Evolutionary conservation across 495 filamentous ascomycete genomes (phyloP).

Genomic region (Antarctomyces pellizariae): DNA sequence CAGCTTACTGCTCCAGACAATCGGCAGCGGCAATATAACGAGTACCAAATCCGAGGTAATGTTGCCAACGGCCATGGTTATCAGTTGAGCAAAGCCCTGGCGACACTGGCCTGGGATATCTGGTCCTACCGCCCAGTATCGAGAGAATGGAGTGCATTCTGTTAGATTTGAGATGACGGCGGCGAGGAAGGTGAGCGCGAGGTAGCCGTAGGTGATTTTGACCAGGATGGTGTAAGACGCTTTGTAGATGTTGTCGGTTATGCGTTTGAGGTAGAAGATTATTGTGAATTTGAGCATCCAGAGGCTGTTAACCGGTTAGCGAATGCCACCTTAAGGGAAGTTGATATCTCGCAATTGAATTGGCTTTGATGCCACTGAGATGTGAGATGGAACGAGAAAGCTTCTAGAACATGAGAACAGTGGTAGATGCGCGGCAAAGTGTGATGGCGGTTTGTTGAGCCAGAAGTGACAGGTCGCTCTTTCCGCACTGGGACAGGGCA

Average conservation of each 20-base stretch:
- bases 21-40: conserved; percentile 67
- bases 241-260: conserved; percentile 28
- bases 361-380: no score
- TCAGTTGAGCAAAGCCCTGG: conserved; percentile 58
- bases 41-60: conserved; percentile 74
- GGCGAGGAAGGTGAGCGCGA: conserved; percentile 51
- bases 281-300: conserved; percentile 85
- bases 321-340: no score
- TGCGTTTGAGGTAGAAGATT: conserved; percentile 69
- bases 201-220: conserved; percentile 44
- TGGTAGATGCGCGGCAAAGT: no score
- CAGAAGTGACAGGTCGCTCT: conserved; percentile 19
- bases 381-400: no score
- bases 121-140: conserved; percentile 83
- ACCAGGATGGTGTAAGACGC: conserved; percentile 42
- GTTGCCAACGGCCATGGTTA: conserved; percentile 72
- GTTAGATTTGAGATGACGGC: conserved; percentile 58
- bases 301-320: conserved; percentile 43
- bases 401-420: no score
- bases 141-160: conserved; percentile 64
- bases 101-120: conserved; percentile 73
- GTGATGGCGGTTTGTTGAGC: no score
- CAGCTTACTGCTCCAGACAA: conserved; percentile 57
- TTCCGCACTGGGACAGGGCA: no score
- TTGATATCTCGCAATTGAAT: no score